Conservation (phyloP, 305 asterid species). For the Fraxinus angustifolia region DNA sequence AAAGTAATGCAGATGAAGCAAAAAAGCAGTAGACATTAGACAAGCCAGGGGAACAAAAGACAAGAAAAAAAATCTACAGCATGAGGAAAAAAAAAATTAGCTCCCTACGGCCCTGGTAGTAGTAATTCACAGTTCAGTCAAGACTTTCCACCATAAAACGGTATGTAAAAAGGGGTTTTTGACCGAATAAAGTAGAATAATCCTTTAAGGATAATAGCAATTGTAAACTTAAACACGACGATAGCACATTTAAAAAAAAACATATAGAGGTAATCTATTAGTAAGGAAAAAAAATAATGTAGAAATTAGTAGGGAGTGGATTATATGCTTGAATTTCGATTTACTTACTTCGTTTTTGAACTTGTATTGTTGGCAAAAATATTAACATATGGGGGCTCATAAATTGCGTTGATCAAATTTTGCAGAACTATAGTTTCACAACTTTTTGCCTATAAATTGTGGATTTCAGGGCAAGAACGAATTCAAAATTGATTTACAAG, state of each 20-base stretch:
- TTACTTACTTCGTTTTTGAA: neutral
- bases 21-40: neutral
- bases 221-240: neutral
- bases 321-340: neutral
- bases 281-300: no score
- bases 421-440: neutral
- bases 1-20: neutral
- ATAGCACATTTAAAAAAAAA: no score
- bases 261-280: neutral
- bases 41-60: no score
- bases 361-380: neutral
- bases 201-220: neutral
- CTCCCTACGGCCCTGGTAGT: no score
- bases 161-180: no score
- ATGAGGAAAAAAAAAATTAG: no score
- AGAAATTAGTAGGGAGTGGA: neutral
- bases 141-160: neutral
- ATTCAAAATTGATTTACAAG: no score
- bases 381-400: neutral
- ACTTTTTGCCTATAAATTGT: neutral
- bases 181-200: no score
- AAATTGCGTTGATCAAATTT: neutral
- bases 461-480: no score
- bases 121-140: neutral
- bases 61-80: no score